These are phyloP conservation scores for Porphyrellus cyaneotinctus DNA, from an alignment of 768 basidiomycete genomes.

Conservation along the genomic window DNA sequence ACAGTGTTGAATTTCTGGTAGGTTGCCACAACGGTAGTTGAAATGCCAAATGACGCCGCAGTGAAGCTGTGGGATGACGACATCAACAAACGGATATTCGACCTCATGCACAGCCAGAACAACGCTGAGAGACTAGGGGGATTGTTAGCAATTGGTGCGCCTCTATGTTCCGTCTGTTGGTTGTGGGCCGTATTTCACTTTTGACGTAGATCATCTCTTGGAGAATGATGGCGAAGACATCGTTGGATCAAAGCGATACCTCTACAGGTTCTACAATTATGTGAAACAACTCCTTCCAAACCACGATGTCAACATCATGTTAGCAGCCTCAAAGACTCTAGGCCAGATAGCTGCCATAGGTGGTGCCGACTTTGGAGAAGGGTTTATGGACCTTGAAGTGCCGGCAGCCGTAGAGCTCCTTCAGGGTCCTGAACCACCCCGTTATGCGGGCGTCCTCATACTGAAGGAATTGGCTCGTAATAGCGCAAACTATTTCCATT, in stretches of 20 bases:
- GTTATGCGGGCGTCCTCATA: slow-evolving; percentile 92
- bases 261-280: slow-evolving; percentile 89
- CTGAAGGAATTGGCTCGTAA: slow-evolving; percentile 90
- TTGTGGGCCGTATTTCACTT: slow-evolving; percentile 7
- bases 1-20: slow-evolving; percentile 28
- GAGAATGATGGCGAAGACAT: slow-evolving; percentile 76
- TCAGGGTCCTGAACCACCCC: slow-evolving; percentile 71
- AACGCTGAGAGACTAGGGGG: slow-evolving; percentile 81
- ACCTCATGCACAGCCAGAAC: slow-evolving; percentile 78
- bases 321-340: slow-evolving; percentile 87
- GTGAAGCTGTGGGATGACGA: slow-evolving; percentile 84
- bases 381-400: slow-evolving; percentile 88
- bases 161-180: neutral
- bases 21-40: slow-evolving; percentile 70
- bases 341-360: slow-evolving; percentile 84
- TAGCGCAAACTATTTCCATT: slow-evolving; percentile 82
- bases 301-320: slow-evolving; percentile 90
- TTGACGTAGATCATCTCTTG: slow-evolving; percentile 59
- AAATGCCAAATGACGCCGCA: slow-evolving; percentile 78
- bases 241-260: slow-evolving; percentile 73
- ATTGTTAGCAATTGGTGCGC: slow-evolving; percentile 78
- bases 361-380: slow-evolving; percentile 78
- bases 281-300: slow-evolving; percentile 90
- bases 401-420: slow-evolving; percentile 78
- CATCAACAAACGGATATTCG: slow-evolving; percentile 75